Base-by-base conservation (phyloP, 2,329 filamentous ascomycete genomes). In the Bipolaris gigantea region DNA sequence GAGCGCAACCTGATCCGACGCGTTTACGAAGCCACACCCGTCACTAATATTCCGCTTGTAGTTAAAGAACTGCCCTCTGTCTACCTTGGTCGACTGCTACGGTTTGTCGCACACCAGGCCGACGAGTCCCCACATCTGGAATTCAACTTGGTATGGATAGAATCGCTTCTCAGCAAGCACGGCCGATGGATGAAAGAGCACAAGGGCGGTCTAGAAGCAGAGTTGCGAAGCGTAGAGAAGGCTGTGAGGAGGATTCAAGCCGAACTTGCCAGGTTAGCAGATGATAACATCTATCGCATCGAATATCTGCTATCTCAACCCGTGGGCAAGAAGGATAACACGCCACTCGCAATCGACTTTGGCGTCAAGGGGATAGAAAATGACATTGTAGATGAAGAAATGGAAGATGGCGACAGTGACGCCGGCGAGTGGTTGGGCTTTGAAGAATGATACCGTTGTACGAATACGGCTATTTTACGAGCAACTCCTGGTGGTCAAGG, bases 41-140 rank as follows among this genome's bases (percentile, higher is more conserved):
- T 88, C 38, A 75, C 80, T 2, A 88, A 93, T 61, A 89, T 97
- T 42, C 70, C 83, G 0, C 84, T 96, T 8, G 86, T 96, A 0
- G 89, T 96, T 21, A 86, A 85, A 48, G 85, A 89, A 30, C 78
- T 97, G 34, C 94, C 94, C 1, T 82, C 84, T 0, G 89, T 97
- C 25, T 99, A 99, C 73, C 86, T 99, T 5, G 85, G 89, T 25
- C 85, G 90, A 3, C 79, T 97, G 11, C 80, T 99, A 45, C 88
- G 91, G 41, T 96, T 96, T 62, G 89, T 97, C 6, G 92, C 92
- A 2, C 83, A 88, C 9, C 90, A 96, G 67, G 89, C 90, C 1
- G 93, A 97, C 66, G 87, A 93, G 70, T 92, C 89, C 2, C 93
- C 92, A 1, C 93, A 97, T 78, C 83, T 99, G 4, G 94, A 99